A percentile compares a stretch with the other conserved stretches of the same genome.
Conservation (phyloP, 257 asterid genomes). For the Nicotiana undulata region DNA sequence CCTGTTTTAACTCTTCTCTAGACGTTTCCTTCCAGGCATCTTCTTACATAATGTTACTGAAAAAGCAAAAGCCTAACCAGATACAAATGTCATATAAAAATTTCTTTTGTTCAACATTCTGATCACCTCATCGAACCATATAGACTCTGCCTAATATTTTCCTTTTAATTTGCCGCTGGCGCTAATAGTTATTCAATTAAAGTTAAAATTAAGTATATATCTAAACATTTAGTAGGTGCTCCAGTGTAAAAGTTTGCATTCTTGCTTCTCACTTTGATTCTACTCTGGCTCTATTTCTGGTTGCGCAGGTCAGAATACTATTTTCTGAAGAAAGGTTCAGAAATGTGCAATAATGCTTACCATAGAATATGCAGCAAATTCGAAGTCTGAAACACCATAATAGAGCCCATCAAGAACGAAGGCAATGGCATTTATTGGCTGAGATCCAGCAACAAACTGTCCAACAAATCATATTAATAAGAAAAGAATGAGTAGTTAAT, state of each 20-base stretch:
- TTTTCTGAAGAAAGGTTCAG: neutral
- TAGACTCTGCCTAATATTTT: neutral
- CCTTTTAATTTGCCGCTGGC: neutral
- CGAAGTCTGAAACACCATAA: conserved; percentile 94
- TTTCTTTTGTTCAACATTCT: neutral
- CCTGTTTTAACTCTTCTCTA: neutral
- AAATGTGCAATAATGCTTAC: conserved; percentile 27
- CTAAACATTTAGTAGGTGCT: neutral
- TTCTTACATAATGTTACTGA: neutral
- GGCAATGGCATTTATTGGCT: conserved; percentile 90
- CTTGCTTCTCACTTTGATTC: neutral
- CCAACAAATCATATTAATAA: neutral
- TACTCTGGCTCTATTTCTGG: neutral
- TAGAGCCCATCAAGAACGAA: conserved; percentile 95
- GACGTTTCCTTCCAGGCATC: neutral
- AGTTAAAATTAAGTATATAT: neutral
- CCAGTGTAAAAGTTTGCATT: neutral
- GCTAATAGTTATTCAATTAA: neutral
- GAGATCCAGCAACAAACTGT: conserved; percentile 89
- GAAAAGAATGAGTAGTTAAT: neutral
- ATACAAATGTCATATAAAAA: conserved; percentile 1
- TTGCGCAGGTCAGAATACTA: neutral
- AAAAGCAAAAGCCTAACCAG: neutral
- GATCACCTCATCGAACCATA: neutral
- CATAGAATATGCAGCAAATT: conserved; percentile 92